Evolutionary conservation across 75 land plant species (phyloP), one percentile per base, ranked within the genome.

Genomic region (Cryptomeria japonica): DNA sequence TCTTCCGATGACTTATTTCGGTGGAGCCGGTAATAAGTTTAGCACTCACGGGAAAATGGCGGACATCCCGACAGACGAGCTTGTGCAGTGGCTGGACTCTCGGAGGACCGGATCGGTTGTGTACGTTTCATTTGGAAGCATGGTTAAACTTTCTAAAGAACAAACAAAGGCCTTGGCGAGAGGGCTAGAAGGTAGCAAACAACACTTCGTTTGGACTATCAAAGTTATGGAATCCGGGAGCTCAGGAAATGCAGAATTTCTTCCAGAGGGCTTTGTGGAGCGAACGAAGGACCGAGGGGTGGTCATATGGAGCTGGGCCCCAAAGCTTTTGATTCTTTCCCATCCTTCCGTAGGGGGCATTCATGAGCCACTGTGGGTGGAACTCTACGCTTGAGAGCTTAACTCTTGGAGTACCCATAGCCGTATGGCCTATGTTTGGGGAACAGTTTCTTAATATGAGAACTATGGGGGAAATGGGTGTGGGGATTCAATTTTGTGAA

Each of bases 261-360:
- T 86, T 16, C 87, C 87, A 0, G 87, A 86, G 18, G 87, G 87
- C 13, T 86, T 53, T 15, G 3, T 38, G 47, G 19, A 55, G 39
- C 64, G 87, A 32, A 78, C 82, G 6, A 76, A 87, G 85, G 85
- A 46, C 12, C 25, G 85, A 19, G 88, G 88, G 6, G 16, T 87
- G 46, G 73, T 87, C 18, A 77, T 87, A 37, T 73, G 76, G 36
- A 36, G 75, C 32, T 87, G 88, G 88, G 88, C 84, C 1, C 88
- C 88, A 0, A 75, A 86, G 80, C 68, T 51, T 5, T 15, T 32
- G 3, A 53, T 86, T 5, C 86, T 86, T 22, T 42, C 68, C 11
- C 86, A 86, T 53, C 11, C 86, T 6, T 49, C 80, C 3, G 68
- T 56, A n/a, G 68, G 86, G 86, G 3, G 83, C 31, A 3, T 86